phyloP scores from a whole-genome alignment of 495 filamentous ascomycete genomes.

The Neurospora discreta region DNA sequence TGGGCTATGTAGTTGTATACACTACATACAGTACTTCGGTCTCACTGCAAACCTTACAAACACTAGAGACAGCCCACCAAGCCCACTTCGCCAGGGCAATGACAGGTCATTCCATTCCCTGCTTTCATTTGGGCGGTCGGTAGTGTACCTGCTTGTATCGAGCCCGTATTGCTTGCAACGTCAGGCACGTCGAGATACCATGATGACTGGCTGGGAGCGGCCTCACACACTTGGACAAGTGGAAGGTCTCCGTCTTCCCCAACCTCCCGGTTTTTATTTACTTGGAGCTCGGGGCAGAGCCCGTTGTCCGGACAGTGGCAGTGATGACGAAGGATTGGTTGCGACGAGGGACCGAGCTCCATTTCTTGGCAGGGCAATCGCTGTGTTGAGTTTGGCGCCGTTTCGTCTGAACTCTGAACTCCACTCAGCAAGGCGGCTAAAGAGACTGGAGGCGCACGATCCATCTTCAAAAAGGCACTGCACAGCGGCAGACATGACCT shows the following conservation, averaged over 20 bases:
- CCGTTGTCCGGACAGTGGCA: slow-evolving; percentile 18
- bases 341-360: not conserved
- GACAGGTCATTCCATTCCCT: not conserved
- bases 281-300: slow-evolving; percentile 4
- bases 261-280: slow-evolving; percentile 27
- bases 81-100: not conserved
- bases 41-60: not conserved
- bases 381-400: slow-evolving; percentile 3
- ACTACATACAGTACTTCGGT: no score
- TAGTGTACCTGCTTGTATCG: not conserved
- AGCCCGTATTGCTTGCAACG: not conserved
- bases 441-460: not conserved
- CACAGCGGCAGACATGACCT: not conserved
- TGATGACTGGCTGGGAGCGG: slow-evolving; percentile 8
- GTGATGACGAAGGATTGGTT: slow-evolving; percentile 1
- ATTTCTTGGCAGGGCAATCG: slow-evolving; percentile 4
- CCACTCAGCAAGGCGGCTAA: not conserved
- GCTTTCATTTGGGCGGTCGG: not conserved
- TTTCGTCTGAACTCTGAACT: not conserved
- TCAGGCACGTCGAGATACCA: not conserved
- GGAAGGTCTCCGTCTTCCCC: slow-evolving; percentile 8
- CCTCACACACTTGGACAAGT: not conserved
- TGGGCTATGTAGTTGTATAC: no score
- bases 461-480: not conserved
- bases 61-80: not conserved